These are phyloP conservation scores for Calocybe gangraenosa DNA, from an alignment of 768 basidiomycete species.

Conservation along the genomic window DNA sequence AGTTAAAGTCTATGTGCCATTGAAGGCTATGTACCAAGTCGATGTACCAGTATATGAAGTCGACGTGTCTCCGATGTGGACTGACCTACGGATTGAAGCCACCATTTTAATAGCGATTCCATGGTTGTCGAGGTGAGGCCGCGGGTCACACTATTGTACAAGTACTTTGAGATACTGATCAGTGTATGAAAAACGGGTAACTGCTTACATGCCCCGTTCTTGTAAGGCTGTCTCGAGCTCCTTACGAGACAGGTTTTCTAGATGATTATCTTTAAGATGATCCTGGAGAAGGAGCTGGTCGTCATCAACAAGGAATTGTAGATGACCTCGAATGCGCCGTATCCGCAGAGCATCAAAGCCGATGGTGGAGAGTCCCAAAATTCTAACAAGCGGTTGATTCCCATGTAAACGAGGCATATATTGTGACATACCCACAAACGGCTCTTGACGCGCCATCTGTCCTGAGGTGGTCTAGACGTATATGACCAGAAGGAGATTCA, in stretches of 20 bases:
- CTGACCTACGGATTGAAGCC: slow-evolving; percentile 50
- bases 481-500: slow-evolving; percentile 28
- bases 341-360: slow-evolving; percentile 39
- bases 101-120: slow-evolving; percentile 54
- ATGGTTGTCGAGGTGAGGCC: slow-evolving; percentile 38
- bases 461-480: slow-evolving; percentile 27
- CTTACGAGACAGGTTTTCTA: slow-evolving; percentile 39
- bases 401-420: background rate
- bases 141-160: slow-evolving; percentile 30
- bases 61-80: slow-evolving; percentile 39
- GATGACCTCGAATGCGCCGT: slow-evolving; percentile 37
- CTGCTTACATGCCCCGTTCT: slow-evolving; percentile 75
- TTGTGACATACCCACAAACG: slow-evolving; percentile 53
- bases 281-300: slow-evolving; percentile 60
- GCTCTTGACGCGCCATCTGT: slow-evolving; percentile 32
- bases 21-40: slow-evolving; percentile 29
- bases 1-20: slow-evolving; percentile 11
- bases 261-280: too few species aligned
- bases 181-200: slow-evolving; percentile 1
- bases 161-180: background rate
- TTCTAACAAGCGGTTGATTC: slow-evolving; percentile 18
- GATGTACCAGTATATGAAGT: slow-evolving; percentile 40
- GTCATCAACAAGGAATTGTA: slow-evolving; percentile 51
- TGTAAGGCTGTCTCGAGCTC: slow-evolving; percentile 64
- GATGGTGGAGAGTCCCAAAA: slow-evolving; percentile 40